Evolutionary conservation across 225 moss, liverwort and hornwort species (phyloP), one percentile per base, ranked within the genome.

Genomic region (Polytrichum formosum): DNA sequence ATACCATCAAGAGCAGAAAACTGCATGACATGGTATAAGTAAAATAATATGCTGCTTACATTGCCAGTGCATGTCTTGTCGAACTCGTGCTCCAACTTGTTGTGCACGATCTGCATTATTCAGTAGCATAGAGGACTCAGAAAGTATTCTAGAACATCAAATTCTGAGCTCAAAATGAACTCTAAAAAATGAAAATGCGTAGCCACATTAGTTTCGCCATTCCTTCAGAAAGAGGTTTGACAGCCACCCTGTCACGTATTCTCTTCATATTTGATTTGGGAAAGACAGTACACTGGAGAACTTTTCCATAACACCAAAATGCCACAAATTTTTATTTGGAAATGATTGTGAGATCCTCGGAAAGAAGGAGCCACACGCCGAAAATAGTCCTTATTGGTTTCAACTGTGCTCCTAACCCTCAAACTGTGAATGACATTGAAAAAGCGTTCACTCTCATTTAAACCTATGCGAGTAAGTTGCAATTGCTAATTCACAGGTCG

Each of bases 1-100:
- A 29, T 54, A 8, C 31, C 62, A 33, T 59, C 17, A 67, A 33
- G 63, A 73, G 27, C 9, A 59, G 16, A 71, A 27, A n/a, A 54
- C 13, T 13, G 46, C 2, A 4, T 46, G 16, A 46, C 46, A 46
- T 13, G 46, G 46, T 53, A 7, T 68, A 28, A n/a, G 26, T 73
- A 25, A 67, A 71, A 26, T 66, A 26, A 10, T 19, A 54, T 62
- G 37, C 68, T 70, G 28, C 88, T 83, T 79, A 89, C 88, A 63
- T 68, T 78, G 67, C 74, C 73, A 20, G 85, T 77, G 66, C 75
- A 83, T 29, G 78, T 81, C 8, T 26, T 74, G 67, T 83, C 80
- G 71, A 83, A 83, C 62, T 86, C 88, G 23, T 67, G 72, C 69
- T 89, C 85, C 88, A 89, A 30, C 63, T 83, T 89, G 30, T 80